Conservation (phyloP, 2,329 filamentous ascomycete genomes). For the Dothiorella sarmentorum region DNA sequence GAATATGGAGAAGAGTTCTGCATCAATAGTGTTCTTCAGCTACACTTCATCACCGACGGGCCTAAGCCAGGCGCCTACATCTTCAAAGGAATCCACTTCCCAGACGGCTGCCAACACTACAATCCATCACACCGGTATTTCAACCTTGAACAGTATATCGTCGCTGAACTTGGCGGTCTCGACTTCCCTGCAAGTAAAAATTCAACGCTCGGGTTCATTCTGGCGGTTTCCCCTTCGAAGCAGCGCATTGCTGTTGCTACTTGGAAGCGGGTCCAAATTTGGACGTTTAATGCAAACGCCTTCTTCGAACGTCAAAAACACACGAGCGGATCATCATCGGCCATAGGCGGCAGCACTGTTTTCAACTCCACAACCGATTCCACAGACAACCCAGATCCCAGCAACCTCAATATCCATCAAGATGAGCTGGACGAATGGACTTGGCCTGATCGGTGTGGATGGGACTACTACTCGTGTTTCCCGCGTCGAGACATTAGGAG, state of each 20-base stretch:
- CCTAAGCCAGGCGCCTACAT: conserved; percentile 22
- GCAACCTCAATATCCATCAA: background rate
- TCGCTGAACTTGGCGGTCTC: conserved; percentile 24
- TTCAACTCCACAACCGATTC: background rate
- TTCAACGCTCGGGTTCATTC: conserved; percentile 23
- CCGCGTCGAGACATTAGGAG: conserved; percentile 20
- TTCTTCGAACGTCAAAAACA: conserved; percentile 23
- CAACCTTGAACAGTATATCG: conserved; percentile 20
- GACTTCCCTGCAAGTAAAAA: conserved; percentile 19
- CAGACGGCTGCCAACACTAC: conserved; percentile 19
- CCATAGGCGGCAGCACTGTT: background rate
- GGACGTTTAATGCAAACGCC: conserved; percentile 23
- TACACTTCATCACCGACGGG: conserved; percentile 15
- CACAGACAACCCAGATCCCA: background rate
- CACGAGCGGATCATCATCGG: background rate
- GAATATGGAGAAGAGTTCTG: background rate
- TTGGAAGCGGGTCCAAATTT: conserved; percentile 27
- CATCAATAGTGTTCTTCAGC: conserved; percentile 16
- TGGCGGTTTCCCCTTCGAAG: conserved; percentile 23
- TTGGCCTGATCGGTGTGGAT: conserved; percentile 7
- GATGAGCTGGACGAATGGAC: background rate
- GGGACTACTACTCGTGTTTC: conserved; percentile 11
- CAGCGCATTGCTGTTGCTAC: conserved; percentile 26
- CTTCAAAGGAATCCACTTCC: conserved; percentile 23
- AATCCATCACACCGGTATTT: conserved; percentile 12